phyloP scores from a whole-genome alignment of 768 basidiomycete genomes.

The Mrakia hoshinonis region DNA sequence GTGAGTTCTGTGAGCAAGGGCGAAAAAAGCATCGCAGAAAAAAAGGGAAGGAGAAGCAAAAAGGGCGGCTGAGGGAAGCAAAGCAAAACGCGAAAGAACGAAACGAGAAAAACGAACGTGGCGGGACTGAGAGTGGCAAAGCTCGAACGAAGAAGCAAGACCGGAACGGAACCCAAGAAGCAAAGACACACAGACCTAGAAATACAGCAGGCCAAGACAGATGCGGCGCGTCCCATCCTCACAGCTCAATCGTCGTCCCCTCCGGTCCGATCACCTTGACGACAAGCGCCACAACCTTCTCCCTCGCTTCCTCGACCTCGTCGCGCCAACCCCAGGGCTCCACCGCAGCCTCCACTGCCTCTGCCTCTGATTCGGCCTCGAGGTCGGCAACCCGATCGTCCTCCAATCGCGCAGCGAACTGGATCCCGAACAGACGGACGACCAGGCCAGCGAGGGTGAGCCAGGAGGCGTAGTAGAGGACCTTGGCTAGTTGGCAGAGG shows the following conservation, averaged over 20 bases:
- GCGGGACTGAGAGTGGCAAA: not conserved
- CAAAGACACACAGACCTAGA: too few relatives aligned
- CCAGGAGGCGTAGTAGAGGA: conserved; percentile 4
- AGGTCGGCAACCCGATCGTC: not conserved
- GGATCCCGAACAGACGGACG: not conserved
- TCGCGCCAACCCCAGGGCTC: not conserved
- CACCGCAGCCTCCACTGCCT: not conserved
- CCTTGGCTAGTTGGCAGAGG: not conserved
- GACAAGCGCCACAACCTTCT: not conserved
- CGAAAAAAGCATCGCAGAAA: too few relatives aligned
- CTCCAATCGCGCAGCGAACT: not conserved
- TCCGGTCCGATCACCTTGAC: not conserved
- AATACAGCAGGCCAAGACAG: too few relatives aligned
- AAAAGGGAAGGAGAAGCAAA: too few relatives aligned
- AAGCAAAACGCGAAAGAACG: too few relatives aligned
- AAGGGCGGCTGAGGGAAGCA: too few relatives aligned
- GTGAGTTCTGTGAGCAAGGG: too few relatives aligned
- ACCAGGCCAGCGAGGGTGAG: not conserved
- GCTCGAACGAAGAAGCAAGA: not conserved
- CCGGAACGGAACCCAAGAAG: too few relatives aligned
- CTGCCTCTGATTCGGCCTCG: too few relatives aligned
- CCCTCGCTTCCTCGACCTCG: not conserved
- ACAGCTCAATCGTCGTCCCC: not conserved
- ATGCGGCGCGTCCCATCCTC: too few relatives aligned
- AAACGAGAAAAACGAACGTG: too few relatives aligned